A percentile compares a stretch with the other conserved stretches of the same genome.
These are phyloP conservation scores for Colletotrichum zoysiae DNA, from an alignment of 2,329 filamentous ascomycete genomes.

Conservation along the genomic window DNA sequence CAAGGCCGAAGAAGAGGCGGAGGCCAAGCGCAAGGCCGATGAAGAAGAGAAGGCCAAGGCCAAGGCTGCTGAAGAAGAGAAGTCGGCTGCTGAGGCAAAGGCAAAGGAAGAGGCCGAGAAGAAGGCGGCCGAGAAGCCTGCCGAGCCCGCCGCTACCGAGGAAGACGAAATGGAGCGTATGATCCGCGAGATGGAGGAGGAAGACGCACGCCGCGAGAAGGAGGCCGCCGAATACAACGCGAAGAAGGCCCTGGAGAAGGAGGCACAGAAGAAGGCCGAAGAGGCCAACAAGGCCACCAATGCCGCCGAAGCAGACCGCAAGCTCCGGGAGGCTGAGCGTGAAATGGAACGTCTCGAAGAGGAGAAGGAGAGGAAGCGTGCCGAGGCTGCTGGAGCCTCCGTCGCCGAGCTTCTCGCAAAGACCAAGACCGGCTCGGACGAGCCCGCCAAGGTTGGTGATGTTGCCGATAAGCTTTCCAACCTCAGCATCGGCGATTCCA, in stretches of 20 bases:
- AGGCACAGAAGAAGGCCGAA: conserved; percentile 62
- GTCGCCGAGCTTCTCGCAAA: conserved; percentile 66
- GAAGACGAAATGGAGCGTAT: conserved; percentile 71
- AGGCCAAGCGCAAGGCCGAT: conserved; percentile 57
- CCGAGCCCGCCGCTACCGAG: conserved; percentile 56
- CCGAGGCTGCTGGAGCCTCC: conserved; percentile 61
- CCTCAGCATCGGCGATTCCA: conserved; percentile 61
- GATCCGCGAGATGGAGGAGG: conserved; percentile 73
- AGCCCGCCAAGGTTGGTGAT: conserved; percentile 54
- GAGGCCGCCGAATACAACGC: conserved; percentile 55
- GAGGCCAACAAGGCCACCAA: conserved; percentile 63
- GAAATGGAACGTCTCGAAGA: conserved; percentile 81
- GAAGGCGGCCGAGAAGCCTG: conserved; percentile 45
- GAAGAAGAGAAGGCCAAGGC: conserved; percentile 50
- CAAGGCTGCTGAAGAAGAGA: conserved; percentile 51
- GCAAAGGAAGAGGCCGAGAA: conserved; percentile 49
- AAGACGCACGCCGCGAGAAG: conserved; percentile 63
- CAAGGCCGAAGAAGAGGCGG: conserved; percentile 43
- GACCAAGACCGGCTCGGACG: conserved; percentile 51
- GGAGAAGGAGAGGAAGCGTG: conserved; percentile 71
- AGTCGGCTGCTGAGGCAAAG: conserved; percentile 45
- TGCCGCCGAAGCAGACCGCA: conserved; percentile 70
- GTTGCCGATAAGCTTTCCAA: conserved; percentile 64
- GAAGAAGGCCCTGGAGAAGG: conserved; percentile 59
- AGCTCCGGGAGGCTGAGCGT: conserved; percentile 78